Conservation (phyloP, 169 alveolate genomes). For the Plasmodium chabaudi region DNA sequence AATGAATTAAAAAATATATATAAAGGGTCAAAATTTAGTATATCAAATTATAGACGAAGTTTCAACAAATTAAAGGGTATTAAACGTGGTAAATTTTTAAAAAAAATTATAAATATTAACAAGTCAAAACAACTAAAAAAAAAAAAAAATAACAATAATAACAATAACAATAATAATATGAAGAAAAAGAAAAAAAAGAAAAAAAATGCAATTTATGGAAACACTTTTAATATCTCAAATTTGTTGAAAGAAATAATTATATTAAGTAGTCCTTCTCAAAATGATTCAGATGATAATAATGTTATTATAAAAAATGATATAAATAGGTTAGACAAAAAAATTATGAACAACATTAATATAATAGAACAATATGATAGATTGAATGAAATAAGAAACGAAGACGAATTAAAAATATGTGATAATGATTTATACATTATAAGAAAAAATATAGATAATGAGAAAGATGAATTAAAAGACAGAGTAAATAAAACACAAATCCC, state of each 20-base stretch:
- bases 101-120: too few relatives aligned
- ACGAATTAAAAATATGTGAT: constrained; percentile 20
- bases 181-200: too few relatives aligned
- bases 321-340: background rate
- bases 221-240: background rate
- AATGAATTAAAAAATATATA: too few relatives aligned
- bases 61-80: too few relatives aligned
- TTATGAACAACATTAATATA: background rate
- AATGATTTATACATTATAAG: background rate
- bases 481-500: too few relatives aligned
- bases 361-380: constrained; percentile 2
- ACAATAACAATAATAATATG: too few relatives aligned
- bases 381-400: constrained; percentile 12
- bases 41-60: too few relatives aligned
- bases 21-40: too few relatives aligned
- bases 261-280: constrained; percentile 2
- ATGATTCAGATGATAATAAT: background rate
- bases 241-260: background rate
- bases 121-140: too few relatives aligned
- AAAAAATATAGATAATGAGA: background rate
- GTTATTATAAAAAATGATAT: constrained; percentile 13
- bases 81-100: too few relatives aligned
- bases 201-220: background rate
- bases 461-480: background rate
- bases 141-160: too few relatives aligned